These are phyloP conservation scores for Sclerotinia minor DNA, from an alignment of 2,329 filamentous ascomycete genomes.

Conservation along the genomic window DNA sequence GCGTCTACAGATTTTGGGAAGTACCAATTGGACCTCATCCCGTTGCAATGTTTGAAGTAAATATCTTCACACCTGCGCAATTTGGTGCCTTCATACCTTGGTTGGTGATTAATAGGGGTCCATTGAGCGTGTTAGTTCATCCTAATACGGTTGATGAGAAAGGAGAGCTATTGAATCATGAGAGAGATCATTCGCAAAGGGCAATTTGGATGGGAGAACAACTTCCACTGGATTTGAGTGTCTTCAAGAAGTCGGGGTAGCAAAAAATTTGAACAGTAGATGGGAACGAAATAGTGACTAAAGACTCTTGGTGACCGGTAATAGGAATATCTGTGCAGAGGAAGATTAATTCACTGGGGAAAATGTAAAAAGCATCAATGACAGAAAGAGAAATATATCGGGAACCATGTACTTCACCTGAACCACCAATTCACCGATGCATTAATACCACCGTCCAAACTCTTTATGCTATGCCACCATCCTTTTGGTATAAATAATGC, in stretches of 20 bases:
- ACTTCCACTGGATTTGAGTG: conserved; percentile 57
- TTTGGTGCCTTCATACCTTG: conserved; percentile 88
- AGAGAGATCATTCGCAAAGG: conserved; percentile 52
- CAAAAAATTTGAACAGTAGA: conserved; percentile 12
- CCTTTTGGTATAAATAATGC: conserved; percentile 76
- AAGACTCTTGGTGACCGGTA: not conserved
- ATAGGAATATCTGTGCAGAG: not conserved
- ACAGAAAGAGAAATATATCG: not conserved
- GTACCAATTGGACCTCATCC: conserved; percentile 78
- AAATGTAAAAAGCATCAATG: not conserved
- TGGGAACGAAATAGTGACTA: not conserved
- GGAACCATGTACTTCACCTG: conserved; percentile 27
- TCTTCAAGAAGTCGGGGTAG: conserved; percentile 45
- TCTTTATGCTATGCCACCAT: conserved; percentile 85
- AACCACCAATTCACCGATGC: conserved; percentile 59
- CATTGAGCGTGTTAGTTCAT: conserved; percentile 76
- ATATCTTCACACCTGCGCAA: conserved; percentile 79
- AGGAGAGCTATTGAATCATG: conserved; percentile 39
- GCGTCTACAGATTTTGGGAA: conserved; percentile 79
- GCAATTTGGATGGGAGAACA: conserved; percentile 75
- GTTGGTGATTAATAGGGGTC: conserved; percentile 79
- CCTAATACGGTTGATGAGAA: conserved; percentile 71
- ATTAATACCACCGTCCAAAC: conserved; percentile 50
- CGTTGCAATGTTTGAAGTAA: conserved; percentile 89
- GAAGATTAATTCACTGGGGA: not conserved